phyloP scores from a whole-genome alignment of 108 stramenopile genomes.

The Nitzschia sp. region DNA sequence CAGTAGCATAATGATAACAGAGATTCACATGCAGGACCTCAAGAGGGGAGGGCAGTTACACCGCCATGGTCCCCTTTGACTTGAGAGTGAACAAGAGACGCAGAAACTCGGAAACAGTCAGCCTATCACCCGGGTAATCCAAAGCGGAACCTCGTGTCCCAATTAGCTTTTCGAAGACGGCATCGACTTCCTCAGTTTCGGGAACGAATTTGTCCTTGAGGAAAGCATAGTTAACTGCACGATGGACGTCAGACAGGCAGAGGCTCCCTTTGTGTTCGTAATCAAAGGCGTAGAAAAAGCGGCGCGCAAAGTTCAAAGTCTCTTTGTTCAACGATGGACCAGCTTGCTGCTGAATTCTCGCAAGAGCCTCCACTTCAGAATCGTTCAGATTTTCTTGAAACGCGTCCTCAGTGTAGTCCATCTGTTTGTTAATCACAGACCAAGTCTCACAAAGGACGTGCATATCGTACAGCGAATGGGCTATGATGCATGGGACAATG shows the following conservation, averaged over 20 bases:
- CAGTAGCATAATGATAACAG: too few relatives aligned
- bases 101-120: conserved; percentile 43
- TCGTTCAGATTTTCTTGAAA: background rate
- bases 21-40: too few relatives aligned
- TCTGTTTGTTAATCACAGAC: conserved; percentile 49
- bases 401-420: conserved; percentile 52
- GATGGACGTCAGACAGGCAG: conserved; percentile 42
- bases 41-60: too few relatives aligned
- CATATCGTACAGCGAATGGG: conserved; percentile 47
- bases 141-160: background rate
- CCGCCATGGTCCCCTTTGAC: conserved; percentile 5
- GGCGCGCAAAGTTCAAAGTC: conserved; percentile 33
- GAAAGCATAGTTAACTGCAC: conserved; percentile 52
- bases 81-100: conserved; percentile 38
- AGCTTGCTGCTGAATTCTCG: conserved; percentile 25
- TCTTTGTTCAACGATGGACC: conserved; percentile 32
- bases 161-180: conserved; percentile 6
- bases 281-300: conserved; percentile 67
- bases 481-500: conserved; percentile 51
- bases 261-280: conserved; percentile 40
- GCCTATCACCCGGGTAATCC: conserved; percentile 8
- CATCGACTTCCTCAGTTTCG: conserved; percentile 8
- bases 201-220: conserved; percentile 28
- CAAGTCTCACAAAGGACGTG: conserved; percentile 50
- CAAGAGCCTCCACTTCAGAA: conserved; percentile 12